phyloP scores from a whole-genome alignment of 805 yeast species.

The Ogataea nitratoaversa region DNA sequence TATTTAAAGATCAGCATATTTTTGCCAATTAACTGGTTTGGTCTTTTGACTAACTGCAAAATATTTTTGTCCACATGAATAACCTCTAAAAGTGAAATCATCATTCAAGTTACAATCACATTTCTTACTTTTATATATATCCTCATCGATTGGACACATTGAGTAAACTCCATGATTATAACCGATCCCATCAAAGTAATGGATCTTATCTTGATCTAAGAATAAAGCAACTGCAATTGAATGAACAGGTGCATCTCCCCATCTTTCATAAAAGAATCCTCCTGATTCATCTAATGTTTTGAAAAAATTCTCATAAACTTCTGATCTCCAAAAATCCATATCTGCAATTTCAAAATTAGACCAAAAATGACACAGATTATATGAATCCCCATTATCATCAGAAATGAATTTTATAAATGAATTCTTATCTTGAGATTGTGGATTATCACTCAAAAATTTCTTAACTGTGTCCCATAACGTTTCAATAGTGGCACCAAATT shows the following conservation, averaged over 20 bases:
- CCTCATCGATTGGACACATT: slow-evolving; percentile 39
- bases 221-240: slow-evolving; percentile 68
- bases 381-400: slow-evolving; percentile 57
- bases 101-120: slow-evolving; percentile 37
- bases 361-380: slow-evolving; percentile 81
- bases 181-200: slow-evolving; percentile 72
- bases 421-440: slow-evolving; percentile 38
- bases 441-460: slow-evolving; percentile 39
- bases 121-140: slow-evolving; percentile 22
- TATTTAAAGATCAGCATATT: slow-evolving; percentile 14
- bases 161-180: slow-evolving; percentile 55
- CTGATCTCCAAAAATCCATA: slow-evolving; percentile 60
- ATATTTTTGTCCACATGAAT: slow-evolving; percentile 32
- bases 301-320: slow-evolving; percentile 56
- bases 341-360: slow-evolving; percentile 74
- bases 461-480: slow-evolving; percentile 53
- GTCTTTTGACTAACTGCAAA: slow-evolving; percentile 23
- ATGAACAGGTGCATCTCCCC: slow-evolving; percentile 96
- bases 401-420: slow-evolving; percentile 62
- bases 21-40: slow-evolving; percentile 29
- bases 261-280: slow-evolving; percentile 81
- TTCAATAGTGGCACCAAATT: slow-evolving; percentile 55
- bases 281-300: slow-evolving; percentile 61
- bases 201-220: slow-evolving; percentile 52
- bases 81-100: slow-evolving; percentile 37